Evolutionary conservation across 306 rosid genomes (phyloP), one percentile per base, ranked within the genome.

Genomic region (Cucurbita ficifolia): DNA sequence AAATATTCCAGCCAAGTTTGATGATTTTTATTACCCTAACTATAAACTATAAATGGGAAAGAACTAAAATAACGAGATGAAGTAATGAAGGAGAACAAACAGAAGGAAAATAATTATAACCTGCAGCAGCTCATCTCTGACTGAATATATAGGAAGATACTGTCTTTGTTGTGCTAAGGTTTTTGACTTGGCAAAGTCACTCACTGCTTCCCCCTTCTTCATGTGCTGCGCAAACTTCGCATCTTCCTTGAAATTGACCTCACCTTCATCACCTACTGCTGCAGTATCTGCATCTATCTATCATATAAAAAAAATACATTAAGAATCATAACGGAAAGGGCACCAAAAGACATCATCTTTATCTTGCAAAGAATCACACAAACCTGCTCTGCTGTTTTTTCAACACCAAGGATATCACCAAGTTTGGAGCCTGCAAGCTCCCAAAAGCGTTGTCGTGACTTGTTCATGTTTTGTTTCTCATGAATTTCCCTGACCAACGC

Each of bases 381-480:
- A 82, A 91, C 97, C 96, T 94, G 98, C 76, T 94, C 98, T 5
- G 94, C 98, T 7, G 96, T 77, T 82, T 94, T 94, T 69, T 90
- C 97, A 77, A 94, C 96, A 50, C 97, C 97, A 21, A 94, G 94
- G 48, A 94, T 94, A 78, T 94, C 90, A 74, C 98, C 98, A 76
- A 94, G 97, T 83, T 87, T 94, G 57, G 98, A 94, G 78, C 98
- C 98, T 33, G 98, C 98, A 75, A 94, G 97, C 87, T 94, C 98
- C 98, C 98, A 94, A 83, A 94, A 94, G 58, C 97, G 97, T 79
- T 94, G 98, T 54, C 97, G 98, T 78, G 98, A 94, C 69, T 94
- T 94, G 75, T 89, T 90, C 77, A 14, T 39, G 79, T 97, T 94
- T 85, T 94, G 97, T 69, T 94, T 94, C 82, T 94, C 98, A 53